Evolutionary conservation across 2,329 filamentous ascomycete genomes (phyloP), one percentile per base, ranked within the genome.

Genomic region (Phoma herbarum): DNA sequence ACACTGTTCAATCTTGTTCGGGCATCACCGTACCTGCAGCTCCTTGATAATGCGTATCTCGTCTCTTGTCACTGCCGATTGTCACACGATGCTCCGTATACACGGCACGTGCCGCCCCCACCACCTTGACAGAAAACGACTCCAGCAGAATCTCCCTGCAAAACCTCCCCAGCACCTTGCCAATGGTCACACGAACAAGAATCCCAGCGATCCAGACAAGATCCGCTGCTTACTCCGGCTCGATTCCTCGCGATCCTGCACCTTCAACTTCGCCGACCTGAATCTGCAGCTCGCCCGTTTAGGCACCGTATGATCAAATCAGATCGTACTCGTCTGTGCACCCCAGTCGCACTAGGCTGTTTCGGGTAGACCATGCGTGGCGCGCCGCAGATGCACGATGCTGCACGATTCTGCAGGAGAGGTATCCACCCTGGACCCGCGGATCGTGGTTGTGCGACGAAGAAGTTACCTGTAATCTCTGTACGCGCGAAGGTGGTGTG

Each of bases 381-480:
- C 46, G 41, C 45, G 31, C 37, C 23, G 23, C 50, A 22, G 41
- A 41, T 54, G 56, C 50, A 59, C 56, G 56, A 59, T 59, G 56
- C 56, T 59, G 56, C 50, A 51, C 50, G 50, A 59, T 54, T 26
- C 50, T 46, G 56, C 56, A 46, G 28, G n/a, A 48, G 31, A 28
- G n/a, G 16, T 9, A 25, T 23, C n/a, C 31, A 45, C 50, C 56
- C 56, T 51, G 50, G 56, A 46, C 50, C 56, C 50, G 50, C 37
- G 50, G 33, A 54, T 50, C 29, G 37, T 28, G 18, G 26, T 16
- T 46, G 56, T 59, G 41, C 26, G 6, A 59, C 56, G 46, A 14
- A 25, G 33, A 59, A 31, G 26, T 44, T 39, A 54, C 50, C 41
- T 59, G 56, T 59, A 59, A 59, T 59, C 26, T 59, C 56, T 54